Percentiles rank a stretch among this genome's conserved stretches.
phyloP scores from a whole-genome alignment of 148 eudicot species.

The Cornus florida region DNA sequence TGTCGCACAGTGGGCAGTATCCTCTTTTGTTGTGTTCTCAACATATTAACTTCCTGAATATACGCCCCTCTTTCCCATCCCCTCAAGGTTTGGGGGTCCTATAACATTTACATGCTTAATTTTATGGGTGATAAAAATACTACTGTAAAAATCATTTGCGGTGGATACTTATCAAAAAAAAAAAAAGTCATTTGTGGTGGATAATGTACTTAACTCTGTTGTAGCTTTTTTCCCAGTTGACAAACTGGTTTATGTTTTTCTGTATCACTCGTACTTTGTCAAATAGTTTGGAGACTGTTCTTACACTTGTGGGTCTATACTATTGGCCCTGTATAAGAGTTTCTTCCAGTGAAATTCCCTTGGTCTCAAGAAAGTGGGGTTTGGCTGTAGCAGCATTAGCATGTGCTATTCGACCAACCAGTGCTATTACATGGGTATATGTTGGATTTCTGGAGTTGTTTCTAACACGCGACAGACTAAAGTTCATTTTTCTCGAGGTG shows the following conservation, averaged over 20 bases:
- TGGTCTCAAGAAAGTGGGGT: slow-evolving; percentile 66
- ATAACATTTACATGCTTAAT: background rate
- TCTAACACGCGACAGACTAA: slow-evolving; percentile 48
- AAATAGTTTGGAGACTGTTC: slow-evolving; percentile 92
- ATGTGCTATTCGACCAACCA: slow-evolving; percentile 88
- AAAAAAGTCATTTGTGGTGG: background rate
- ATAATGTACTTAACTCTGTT: slow-evolving; percentile 49
- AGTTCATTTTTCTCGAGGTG: slow-evolving; percentile 70
- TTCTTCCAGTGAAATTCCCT: slow-evolving; percentile 30
- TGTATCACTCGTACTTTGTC: slow-evolving; percentile 85
- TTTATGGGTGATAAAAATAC: background rate
- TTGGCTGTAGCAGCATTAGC: slow-evolving; percentile 75
- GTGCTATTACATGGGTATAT: slow-evolving; percentile 89
- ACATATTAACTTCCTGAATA: background rate
- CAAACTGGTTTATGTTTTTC: slow-evolving; percentile 96
- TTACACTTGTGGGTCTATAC: slow-evolving; percentile 76
- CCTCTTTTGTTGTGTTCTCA: slow-evolving; percentile 39
- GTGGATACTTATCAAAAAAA: background rate
- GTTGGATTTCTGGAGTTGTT: slow-evolving; percentile 69
- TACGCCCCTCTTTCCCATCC: background rate
- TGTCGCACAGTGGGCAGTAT: slow-evolving; percentile 92
- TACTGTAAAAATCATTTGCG: background rate
- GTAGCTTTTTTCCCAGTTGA: slow-evolving; percentile 79
- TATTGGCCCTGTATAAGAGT: slow-evolving; percentile 88
- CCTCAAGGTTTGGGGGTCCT: background rate